Base-by-base conservation (phyloP, 2,329 filamentous ascomycete genomes). In the Alternaria gaisen region DNA sequence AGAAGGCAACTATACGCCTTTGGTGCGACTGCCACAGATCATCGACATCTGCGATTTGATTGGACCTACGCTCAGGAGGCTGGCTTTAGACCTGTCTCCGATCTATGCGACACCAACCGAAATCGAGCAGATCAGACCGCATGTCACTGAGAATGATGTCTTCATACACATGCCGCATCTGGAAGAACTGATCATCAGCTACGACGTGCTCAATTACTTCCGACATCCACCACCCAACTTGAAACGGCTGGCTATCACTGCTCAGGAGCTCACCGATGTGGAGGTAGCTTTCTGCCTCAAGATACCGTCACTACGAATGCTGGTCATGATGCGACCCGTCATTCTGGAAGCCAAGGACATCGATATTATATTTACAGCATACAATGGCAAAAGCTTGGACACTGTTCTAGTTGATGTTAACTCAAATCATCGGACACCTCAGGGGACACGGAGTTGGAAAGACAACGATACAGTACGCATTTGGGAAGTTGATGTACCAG, bases 401-500 rank as follows among this genome's bases (percentile, higher is more conserved):
- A 44, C 73, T 9, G 50, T 74, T n/a, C 42, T 76, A 1, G 69
- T 74, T 1, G 71, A 73, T 38, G 64, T 74, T 8, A 70, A 70
- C 16, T 64, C 64, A 0, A 68, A 72, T 50, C 72, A 76, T 38
- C 40, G 60, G 2, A 71, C 70, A 7, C 73, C 72, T 3, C 20
- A 47, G 20, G 42, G 50, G 3, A 71, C 66, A 0, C 51, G 71
- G 41, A 58, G 65, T 7, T 75, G 72, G 72, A 60, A 55, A 1
- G 57, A 61, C 0, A 57, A 64, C 7, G 73, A 76, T 34, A 46
- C 12, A 8, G 70, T 75, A 2, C 67, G 38, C 3, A 59, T 75
- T 5, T 75, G 69, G 70, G 73, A 76, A 51, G 59, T 63, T 6
- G 71, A 76, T 53, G 70, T 75, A 4, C 70, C 73, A 7, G 71